Conservation (phyloP, 176 grass and related monocot species). For the Avena eriantha region DNA sequence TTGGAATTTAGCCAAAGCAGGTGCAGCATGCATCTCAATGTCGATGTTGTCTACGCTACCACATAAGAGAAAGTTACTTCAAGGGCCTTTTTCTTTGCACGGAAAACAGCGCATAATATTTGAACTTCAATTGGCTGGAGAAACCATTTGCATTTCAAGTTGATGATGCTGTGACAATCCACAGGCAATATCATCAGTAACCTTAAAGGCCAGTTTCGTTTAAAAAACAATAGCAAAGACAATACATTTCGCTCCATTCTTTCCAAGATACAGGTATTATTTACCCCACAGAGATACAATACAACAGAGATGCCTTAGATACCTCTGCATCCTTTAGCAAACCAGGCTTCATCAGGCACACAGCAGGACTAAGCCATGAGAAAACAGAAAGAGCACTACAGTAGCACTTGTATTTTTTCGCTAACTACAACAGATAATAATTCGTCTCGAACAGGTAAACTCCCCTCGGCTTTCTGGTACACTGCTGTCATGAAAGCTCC, state of each 20-base stretch:
- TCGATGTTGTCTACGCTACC: neutral
- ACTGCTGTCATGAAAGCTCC: neutral
- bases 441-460: neutral
- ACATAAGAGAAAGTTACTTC: neutral
- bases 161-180: neutral
- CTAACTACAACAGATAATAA: constrained; percentile 7
- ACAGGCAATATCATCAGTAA: neutral
- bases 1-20: neutral
- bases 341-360: constrained; percentile 22
- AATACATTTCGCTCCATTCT: constrained; percentile 27
- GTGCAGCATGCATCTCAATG: neutral
- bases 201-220: neutral
- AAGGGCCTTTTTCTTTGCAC: no score
- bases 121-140: neutral
- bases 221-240: neutral
- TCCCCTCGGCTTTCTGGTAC: neutral
- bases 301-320: constrained; percentile 18
- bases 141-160: neutral
- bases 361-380: neutral
- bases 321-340: constrained; percentile 25
- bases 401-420: neutral
- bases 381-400: neutral
- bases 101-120: neutral
- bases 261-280: constrained; percentile 25
- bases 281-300: constrained; percentile 28